Evolutionary conservation across 2,329 filamentous ascomycete species (phyloP).

Genomic region (Aspergillus texensis): DNA sequence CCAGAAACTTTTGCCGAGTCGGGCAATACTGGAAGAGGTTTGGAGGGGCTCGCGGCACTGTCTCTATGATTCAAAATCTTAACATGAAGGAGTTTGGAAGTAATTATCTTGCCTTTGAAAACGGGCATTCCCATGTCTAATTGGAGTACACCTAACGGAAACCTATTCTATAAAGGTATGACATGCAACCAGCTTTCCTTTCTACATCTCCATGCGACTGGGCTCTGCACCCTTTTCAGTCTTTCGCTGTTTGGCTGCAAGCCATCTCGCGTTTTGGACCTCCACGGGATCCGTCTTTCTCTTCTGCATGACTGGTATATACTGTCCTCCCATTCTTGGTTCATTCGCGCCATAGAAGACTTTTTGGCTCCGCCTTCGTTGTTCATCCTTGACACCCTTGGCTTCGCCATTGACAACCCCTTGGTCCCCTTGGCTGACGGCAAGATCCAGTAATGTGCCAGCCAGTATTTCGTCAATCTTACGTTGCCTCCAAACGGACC

Average conservation of each 20-base stretch:
- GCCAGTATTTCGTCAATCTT: constrained; percentile 92
- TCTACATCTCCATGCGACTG: constrained; percentile 16
- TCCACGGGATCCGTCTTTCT: constrained; percentile 61
- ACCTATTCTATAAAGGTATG: constrained; percentile 15
- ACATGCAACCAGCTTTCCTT: constrained; percentile 13
- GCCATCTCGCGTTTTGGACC: constrained; percentile 64
- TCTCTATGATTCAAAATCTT: constrained; percentile 69
- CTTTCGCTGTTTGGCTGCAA: constrained; percentile 52
- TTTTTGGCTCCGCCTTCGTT: constrained; percentile 47
- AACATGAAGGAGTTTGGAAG: constrained; percentile 20
- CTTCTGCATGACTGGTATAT: constrained; percentile 60
- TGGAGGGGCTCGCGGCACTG: constrained; percentile 86
- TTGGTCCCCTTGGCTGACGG: constrained; percentile 48
- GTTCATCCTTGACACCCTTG: constrained; percentile 27
- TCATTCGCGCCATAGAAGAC: constrained; percentile 63
- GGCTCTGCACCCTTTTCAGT: constrained; percentile 32
- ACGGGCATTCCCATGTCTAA: neutral
- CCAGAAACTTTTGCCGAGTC: constrained; percentile 68
- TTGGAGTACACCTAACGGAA: neutral
- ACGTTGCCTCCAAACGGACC: constrained; percentile 77
- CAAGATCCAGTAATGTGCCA: constrained; percentile 69
- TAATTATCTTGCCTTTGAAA: neutral
- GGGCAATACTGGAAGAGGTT: constrained; percentile 78
- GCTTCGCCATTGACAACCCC: constrained; percentile 30
- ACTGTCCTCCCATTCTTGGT: constrained; percentile 58